Evolutionary conservation across 768 basidiomycete species (phyloP).

Genomic region (Sarcodon aspratus): DNA sequence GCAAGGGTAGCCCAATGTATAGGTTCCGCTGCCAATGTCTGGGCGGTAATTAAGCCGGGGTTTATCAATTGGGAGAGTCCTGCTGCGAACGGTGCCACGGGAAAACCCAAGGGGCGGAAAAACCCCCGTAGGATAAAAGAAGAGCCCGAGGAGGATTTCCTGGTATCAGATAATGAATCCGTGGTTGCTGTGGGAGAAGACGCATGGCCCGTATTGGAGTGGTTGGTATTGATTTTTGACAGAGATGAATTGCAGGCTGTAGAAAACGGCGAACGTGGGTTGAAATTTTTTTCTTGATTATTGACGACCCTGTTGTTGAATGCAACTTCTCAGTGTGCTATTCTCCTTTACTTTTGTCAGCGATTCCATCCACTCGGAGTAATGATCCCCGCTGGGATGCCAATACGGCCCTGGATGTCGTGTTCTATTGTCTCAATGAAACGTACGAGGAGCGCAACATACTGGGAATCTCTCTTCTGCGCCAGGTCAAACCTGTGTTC

Average conservation of each 20-base stretch:
- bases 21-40: slow-evolving; percentile 40
- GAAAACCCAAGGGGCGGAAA: slow-evolving; percentile 6
- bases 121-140: slow-evolving; percentile 13
- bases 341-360: slow-evolving; percentile 44
- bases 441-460: not conserved
- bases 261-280: slow-evolving; percentile 26
- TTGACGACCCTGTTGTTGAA: slow-evolving; percentile 1
- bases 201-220: slow-evolving; percentile 65
- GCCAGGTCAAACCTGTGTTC: slow-evolving; percentile 5
- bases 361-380: slow-evolving; percentile 44
- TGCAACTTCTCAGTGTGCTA: slow-evolving; percentile 22
- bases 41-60: slow-evolving; percentile 48
- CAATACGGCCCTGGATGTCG: slow-evolving; percentile 36
- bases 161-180: slow-evolving; percentile 7
- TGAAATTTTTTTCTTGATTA: slow-evolving; percentile 1
- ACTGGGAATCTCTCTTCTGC: slow-evolving; percentile 9
- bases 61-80: slow-evolving; percentile 29
- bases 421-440: slow-evolving; percentile 17
- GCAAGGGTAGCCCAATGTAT: slow-evolving; percentile 44
- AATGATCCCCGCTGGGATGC: slow-evolving; percentile 46
- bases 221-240: slow-evolving; percentile 59
- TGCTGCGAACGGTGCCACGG: not conserved
- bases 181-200: slow-evolving; percentile 37
- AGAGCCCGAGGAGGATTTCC: slow-evolving; percentile 12
- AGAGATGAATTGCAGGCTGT: slow-evolving; percentile 39